Evolutionary conservation across 805 yeast genomes (phyloP), one percentile per base, ranked within the genome.

Genomic region (Yarrowia sp.): DNA sequence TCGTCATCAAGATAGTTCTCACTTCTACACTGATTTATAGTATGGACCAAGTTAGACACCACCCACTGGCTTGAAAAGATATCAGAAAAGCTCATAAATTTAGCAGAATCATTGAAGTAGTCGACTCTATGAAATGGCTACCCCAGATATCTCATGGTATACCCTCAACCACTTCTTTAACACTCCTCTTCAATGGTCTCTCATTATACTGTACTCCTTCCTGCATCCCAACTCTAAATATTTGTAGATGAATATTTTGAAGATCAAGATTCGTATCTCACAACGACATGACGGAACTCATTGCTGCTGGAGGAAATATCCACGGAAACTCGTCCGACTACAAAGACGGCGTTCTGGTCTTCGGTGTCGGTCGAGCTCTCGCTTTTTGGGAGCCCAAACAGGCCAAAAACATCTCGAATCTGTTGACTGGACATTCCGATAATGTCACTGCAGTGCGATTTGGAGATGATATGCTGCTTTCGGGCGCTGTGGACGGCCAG

Each of bases 401-500:
- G 19, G 64, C 68, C 38, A 32, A 43, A 15, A 65, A 50, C 36
- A 38, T 70, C 16, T 48, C 41, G 19, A 11, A 49, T 19, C 66
- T 70, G 8, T 36, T 55, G 16, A 48, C 41, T 14, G 52, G 59
- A 19, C 53, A 69, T 15, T 26, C 35, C 5, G 61, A 65, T 26
- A 65, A 50, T 19, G 35, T 65, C 35, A 55, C 70, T n/a, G 72
- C 59, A 9, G 70, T 69, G 16, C 19, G 40, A 41, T 45, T 42
- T 22, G 75, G 74, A 1, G 77, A 85, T 0, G 75, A 81, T 0
- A 76, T 73, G 38, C 75, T 91, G 69, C 80, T 90, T 0, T 84
- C 92, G 3, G 86, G 88, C 0, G 85, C 89, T 2, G 93, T 90
- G 71, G 97, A 92, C 74, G 84, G 85, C 8, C 75, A 78, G 5